Evolutionary conservation across 2,329 filamentous ascomycete species (phyloP), one percentile per base, ranked within the genome.

Genomic region (Hypoxylon sp.): DNA sequence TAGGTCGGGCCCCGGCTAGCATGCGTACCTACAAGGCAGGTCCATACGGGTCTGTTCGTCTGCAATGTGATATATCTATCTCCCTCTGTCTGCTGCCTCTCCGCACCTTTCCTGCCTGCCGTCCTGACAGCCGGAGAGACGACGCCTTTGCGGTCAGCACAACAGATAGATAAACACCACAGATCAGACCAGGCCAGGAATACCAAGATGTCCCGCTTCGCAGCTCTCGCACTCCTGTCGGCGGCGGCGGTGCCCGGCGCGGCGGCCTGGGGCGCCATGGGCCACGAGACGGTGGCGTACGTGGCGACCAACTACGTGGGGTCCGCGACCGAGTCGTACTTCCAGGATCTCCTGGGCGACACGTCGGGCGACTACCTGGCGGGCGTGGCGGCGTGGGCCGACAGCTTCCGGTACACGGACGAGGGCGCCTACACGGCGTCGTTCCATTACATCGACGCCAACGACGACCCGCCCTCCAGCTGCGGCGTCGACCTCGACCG

Each of bases 361-460:
- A 69, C 72, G 0, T 78, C 77, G 4, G 70, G 70, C 33, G 73
- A 78, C 26, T 82, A 81, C 59, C 72, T 85, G 6, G 81, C 80
- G 35, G 71, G 67, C 41, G 75, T 83, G 2, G 79, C 82, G 8
- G 75, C 79, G 2, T 83, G 80, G 80, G 79, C 80, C 3, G 82
- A 84, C 69, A 74, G 72, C 15, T 81, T 78, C 63, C 73, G 76
- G 7, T 74, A 79, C 60, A 82, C 80, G 2, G 68, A 70, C 1
- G 77, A 74, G 1, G 81, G 82, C 23, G 67, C 67, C 2, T 83
- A 76, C 67, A 79, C 78, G 0, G 75, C 75, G 4, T 73, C 75
- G 1, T 77, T 76, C 60, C 82, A 84, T 71, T 84, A 75, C 67
- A 83, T 84, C 73, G 87, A 89, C 70, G 86, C 86, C 57, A 81